Evolutionary conservation across 768 basidiomycete species (phyloP).

Genomic region (Psilocybe azurescens): DNA sequence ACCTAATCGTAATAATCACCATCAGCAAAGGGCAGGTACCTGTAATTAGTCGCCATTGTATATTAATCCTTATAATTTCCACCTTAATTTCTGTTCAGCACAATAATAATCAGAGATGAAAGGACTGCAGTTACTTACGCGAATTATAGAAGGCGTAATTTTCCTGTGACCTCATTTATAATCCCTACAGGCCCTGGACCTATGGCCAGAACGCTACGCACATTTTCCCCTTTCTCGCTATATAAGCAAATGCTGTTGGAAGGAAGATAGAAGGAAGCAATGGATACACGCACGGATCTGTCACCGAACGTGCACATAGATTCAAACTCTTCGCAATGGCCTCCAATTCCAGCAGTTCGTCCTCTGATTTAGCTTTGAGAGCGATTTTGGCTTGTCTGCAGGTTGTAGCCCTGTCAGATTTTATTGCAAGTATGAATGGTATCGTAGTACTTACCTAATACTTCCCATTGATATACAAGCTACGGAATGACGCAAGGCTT

Average conservation of each 20-base stretch:
- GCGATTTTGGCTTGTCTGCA: slow-evolving; percentile 93
- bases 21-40: neutral
- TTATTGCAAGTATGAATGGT: too few species aligned
- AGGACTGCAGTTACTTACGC: too few species aligned
- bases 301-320: slow-evolving; percentile 80
- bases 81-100: too few species aligned
- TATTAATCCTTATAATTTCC: too few species aligned
- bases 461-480: slow-evolving; percentile 90
- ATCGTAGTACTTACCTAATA: slow-evolving; percentile 68
- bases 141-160: slow-evolving; percentile 28
- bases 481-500: slow-evolving; percentile 61
- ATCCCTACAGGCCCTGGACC: slow-evolving; percentile 88
- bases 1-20: too few species aligned
- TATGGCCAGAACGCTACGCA: slow-evolving; percentile 88
- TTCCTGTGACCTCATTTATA: slow-evolving; percentile 80
- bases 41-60: neutral
- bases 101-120: too few species aligned
- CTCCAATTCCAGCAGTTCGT: slow-evolving; percentile 84
- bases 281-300: slow-evolving; percentile 62
- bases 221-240: slow-evolving; percentile 73
- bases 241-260: slow-evolving; percentile 40
- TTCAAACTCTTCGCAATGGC: slow-evolving; percentile 86
- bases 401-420: too few species aligned
- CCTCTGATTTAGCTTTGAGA: slow-evolving; percentile 79
- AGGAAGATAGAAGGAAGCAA: slow-evolving; percentile 3